Base-by-base conservation (phyloP, 2,329 filamentous ascomycete genomes). In the Stachybotrys chlorohalonatus region DNA sequence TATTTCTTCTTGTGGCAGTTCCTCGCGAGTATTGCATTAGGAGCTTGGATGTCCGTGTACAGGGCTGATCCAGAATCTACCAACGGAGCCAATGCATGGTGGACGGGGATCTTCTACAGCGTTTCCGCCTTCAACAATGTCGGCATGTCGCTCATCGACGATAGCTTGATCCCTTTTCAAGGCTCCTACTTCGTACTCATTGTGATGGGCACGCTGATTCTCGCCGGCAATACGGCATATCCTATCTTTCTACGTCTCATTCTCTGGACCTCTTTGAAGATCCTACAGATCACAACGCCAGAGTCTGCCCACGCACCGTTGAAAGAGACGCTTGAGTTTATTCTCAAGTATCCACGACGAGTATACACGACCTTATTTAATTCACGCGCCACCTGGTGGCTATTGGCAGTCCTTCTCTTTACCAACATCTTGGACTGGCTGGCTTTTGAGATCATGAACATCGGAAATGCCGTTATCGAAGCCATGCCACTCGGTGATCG, bases 61-160 rank as follows among this genome's bases (percentile, higher is more conserved):
- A 74, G 75, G 48, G 70, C 80, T 1, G 69, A 70, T 8, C 70
- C 75, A 5, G 75, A 82, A 1, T 63, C 69, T 2, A 68, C 65
- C 5, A 86, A 87, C 63, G 81, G 78, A 11, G 75, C 85, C 53
- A 81, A 83, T 55, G 80, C 85, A 39, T 87, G 82, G 81, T 88
- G 85, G 84, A 73, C 83, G 2, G 85, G 85, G 47, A 77, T 83
- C 49, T 89, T 88, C 69, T 84, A 86, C 57, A 82, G 81, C 2
- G 78, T 83, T 5, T 86, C 82, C 16, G 85, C 84, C 0, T 89
- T 88, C 67, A 87, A 86, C 68, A 88, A 87, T 60, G 83, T 78
- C n/a, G 84, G 85, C 47, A 86, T 89, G 83, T 81, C 79, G 17
- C 72, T 87, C 42, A 69, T 87, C 11, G 84, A 88, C 64, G 77